Evolutionary conservation across 495 filamentous ascomycete species (phyloP), one percentile per base, ranked within the genome.

Genomic region (Penicillium crystallinum): DNA sequence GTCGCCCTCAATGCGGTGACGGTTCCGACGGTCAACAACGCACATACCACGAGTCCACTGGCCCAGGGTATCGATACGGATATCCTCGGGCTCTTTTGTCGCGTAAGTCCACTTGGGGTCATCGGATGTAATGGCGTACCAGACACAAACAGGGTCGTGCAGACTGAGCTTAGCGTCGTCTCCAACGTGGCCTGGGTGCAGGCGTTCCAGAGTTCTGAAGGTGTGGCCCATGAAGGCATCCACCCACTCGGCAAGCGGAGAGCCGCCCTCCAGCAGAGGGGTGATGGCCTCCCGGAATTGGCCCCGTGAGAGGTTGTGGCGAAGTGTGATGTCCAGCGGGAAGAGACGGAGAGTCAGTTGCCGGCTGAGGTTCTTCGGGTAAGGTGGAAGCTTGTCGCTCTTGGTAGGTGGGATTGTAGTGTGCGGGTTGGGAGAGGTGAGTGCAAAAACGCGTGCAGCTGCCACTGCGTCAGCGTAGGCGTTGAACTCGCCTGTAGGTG

Each of bases 1-100:
- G 30, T 84, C 81, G 10, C 68, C 72, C n/a, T 79, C 82, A 2
- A 81, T 73, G 52, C 75, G 81, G 56, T 82, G 83, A 39, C 79
- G 67, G 39, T 71, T 77, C 12, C 93, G 77, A 9, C 82, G 72
- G 68, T 98, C 95, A 30, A 90, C 74, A 15, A 97, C 79, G 64
- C 89, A 91, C 85, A 90, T 89, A 2, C 93, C 93, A 37, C 87
- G 75, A 46, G 92, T 96, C 93, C 93, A 98, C 69, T 97, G 92
- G 5, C 93, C 93, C 27, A 77, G 64, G 1, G 88, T 89, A 66
- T 98, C 93, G 21, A 98, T 74, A 12, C 93, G 78, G 45, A 97
- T 85, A 68, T 98, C 93, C 65, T 81, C 73, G 1, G 66, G 69
- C 25, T 68, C 71, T 2, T 51, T 62, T 23, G 62, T 38, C 2